These are phyloP conservation scores for Collybia sordida DNA, from an alignment of 768 basidiomycete genomes.

Conservation along the genomic window DNA sequence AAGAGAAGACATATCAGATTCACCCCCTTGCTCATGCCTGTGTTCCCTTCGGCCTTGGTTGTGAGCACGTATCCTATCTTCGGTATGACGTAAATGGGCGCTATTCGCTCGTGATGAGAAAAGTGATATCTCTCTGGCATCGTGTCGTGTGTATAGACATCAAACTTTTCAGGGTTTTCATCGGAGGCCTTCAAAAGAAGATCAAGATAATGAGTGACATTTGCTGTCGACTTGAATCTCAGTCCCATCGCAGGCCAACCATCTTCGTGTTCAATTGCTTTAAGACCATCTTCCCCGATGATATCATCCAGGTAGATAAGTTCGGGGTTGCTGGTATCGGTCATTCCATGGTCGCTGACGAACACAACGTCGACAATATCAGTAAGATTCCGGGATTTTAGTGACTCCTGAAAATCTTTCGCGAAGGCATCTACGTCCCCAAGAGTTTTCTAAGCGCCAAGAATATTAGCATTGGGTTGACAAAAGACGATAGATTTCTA, in stretches of 20 bases:
- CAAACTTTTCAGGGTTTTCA: constrained; percentile 63
- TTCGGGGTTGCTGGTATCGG: constrained; percentile 78
- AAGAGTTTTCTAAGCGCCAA: constrained; percentile 54
- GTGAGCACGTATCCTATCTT: constrained; percentile 80
- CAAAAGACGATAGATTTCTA: constrained; percentile 19
- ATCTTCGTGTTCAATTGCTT: constrained; percentile 70
- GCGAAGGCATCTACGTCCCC: constrained; percentile 72
- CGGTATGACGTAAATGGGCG: constrained; percentile 85
- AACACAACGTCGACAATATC: constrained; percentile 87
- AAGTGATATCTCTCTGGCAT: constrained; percentile 88
- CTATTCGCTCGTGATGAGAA: constrained; percentile 69
- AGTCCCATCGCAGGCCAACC: constrained; percentile 92
- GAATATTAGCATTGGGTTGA: background rate
- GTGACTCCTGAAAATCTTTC: constrained; percentile 58
- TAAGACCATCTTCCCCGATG: constrained; percentile 61
- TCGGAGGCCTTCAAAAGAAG: constrained; percentile 52
- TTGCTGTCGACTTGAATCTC: constrained; percentile 62
- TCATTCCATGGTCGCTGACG: constrained; percentile 93
- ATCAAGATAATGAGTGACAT: constrained; percentile 55
- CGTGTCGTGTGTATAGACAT: constrained; percentile 74
- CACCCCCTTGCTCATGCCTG: constrained; percentile 75
- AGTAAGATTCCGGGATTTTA: constrained; percentile 72
- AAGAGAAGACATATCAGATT: constrained; percentile 23
- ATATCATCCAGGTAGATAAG: constrained; percentile 82
- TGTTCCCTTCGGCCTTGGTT: constrained; percentile 55